Conservation (phyloP, 2,329 filamentous ascomycete genomes). For the Pyricularia pennisetigena region DNA sequence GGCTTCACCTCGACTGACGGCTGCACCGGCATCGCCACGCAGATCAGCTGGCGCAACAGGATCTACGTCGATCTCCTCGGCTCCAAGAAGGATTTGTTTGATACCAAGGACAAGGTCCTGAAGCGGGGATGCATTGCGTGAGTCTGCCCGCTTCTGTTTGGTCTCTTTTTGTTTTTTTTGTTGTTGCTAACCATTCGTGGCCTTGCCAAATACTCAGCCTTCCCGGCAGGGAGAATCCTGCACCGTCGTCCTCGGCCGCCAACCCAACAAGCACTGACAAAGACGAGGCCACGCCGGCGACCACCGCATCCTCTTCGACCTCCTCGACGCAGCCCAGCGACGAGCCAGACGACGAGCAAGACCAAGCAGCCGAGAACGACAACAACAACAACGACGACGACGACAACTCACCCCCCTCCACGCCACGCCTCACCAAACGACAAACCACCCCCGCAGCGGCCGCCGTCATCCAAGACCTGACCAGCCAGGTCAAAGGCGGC, state of each 20-base stretch:
- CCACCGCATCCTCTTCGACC: too few relatives aligned
- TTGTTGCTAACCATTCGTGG: not conserved
- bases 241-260: not conserved
- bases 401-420: too few relatives aligned
- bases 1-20: constrained; percentile 13
- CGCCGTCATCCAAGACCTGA: not conserved
- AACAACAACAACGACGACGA: too few relatives aligned
- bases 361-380: too few relatives aligned
- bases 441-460: too few relatives aligned
- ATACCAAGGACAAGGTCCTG: constrained; percentile 14
- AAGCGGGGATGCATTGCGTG: constrained; percentile 12
- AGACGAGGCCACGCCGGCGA: too few relatives aligned
- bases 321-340: too few relatives aligned
- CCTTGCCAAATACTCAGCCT: not conserved
- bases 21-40: constrained; percentile 17
- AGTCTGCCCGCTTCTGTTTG: not conserved
- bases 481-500: not conserved
- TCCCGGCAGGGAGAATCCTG: not conserved
- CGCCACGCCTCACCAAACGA: too few relatives aligned
- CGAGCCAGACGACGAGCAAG: too few relatives aligned
- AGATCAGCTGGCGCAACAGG: constrained; percentile 18
- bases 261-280: too few relatives aligned
- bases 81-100: constrained; percentile 10
- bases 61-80: constrained; percentile 13
- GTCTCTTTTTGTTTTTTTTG: not conserved